Conservation (phyloP, 768 basidiomycete genomes). For the Dioszegia aurantiaca region DNA sequence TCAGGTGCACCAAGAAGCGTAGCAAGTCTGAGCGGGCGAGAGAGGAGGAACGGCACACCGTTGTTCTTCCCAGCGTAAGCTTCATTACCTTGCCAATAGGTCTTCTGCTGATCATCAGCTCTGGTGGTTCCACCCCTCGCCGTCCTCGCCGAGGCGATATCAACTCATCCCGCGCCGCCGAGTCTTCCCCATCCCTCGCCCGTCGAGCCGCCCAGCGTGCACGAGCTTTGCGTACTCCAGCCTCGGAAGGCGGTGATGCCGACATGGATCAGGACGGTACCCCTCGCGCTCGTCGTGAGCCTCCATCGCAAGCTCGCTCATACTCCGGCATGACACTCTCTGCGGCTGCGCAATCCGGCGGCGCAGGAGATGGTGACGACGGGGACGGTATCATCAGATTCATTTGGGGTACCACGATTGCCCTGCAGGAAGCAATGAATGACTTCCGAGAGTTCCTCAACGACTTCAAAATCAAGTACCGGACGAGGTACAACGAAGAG, state of each 20-base stretch:
- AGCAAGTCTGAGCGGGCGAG: conserved; percentile 5
- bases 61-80: conserved; percentile 56
- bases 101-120: conserved; percentile 25
- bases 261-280: conserved; percentile 9
- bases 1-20: conserved; percentile 7
- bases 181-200: conserved; percentile 55
- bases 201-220: conserved; percentile 47
- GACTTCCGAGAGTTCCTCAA: conserved; percentile 82
- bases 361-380: conserved; percentile 26
- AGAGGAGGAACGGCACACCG: conserved; percentile 34
- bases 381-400: conserved; percentile 67
- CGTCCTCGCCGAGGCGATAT: conserved; percentile 83
- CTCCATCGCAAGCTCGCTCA: conserved; percentile 19
- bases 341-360: conserved; percentile 61
- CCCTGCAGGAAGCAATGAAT: conserved; percentile 84
- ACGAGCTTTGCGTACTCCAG: too few species aligned
- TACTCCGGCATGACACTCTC: conserved; percentile 60
- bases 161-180: conserved; percentile 73
- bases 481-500: conserved; percentile 62
- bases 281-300: conserved; percentile 13
- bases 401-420: conserved; percentile 97
- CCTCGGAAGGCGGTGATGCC: too few species aligned
- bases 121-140: conserved; percentile 61
- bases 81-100: background rate
- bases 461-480: conserved; percentile 90